phyloP scores from a whole-genome alignment of 306 rosid species.

The Medicago ruthenica region DNA sequence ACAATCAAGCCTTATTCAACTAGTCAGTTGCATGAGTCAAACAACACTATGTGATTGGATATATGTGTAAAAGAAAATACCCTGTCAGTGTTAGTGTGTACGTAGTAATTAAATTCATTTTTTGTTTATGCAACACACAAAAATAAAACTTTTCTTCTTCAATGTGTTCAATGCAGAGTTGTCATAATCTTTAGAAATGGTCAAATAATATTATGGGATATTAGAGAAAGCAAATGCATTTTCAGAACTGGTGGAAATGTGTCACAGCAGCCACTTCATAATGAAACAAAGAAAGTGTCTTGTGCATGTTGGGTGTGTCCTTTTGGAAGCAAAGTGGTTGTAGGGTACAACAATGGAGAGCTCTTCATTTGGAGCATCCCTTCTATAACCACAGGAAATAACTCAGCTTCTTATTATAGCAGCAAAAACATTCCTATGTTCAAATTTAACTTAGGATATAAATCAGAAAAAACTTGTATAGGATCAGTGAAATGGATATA shows the following conservation, averaged over 20 bases:
- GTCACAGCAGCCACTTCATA: slow-evolving; percentile 49
- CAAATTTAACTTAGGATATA: slow-evolving; percentile 86
- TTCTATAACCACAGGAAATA: slow-evolving; percentile 46
- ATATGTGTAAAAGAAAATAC: too few relatives aligned
- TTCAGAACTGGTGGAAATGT: slow-evolving; percentile 66
- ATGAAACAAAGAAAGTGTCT: slow-evolving; percentile 77
- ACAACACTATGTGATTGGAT: too few relatives aligned
- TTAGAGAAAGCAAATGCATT: slow-evolving; percentile 66
- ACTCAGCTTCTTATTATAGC: slow-evolving; percentile 45
- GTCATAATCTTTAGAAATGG: slow-evolving; percentile 75
- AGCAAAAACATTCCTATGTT: slow-evolving; percentile 59
- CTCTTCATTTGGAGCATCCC: slow-evolving; percentile 80
- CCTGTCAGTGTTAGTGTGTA: background rate
- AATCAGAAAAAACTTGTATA: slow-evolving; percentile 72
- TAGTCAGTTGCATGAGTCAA: too few relatives aligned
- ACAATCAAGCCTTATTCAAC: too few relatives aligned
- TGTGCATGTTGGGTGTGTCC: slow-evolving; percentile 94
- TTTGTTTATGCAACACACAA: background rate
- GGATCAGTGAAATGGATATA: slow-evolving; percentile 73
- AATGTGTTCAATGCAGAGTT: slow-evolving; percentile 61
- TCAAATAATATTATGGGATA: slow-evolving; percentile 68
- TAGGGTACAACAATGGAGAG: slow-evolving; percentile 91
- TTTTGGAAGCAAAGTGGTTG: slow-evolving; percentile 76
- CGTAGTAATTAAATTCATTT: background rate
- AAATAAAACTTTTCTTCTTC: slow-evolving; percentile 6